Evolutionary conservation across 2,329 filamentous ascomycete genomes (phyloP).

Genomic region (Exophiala aquamarina): DNA sequence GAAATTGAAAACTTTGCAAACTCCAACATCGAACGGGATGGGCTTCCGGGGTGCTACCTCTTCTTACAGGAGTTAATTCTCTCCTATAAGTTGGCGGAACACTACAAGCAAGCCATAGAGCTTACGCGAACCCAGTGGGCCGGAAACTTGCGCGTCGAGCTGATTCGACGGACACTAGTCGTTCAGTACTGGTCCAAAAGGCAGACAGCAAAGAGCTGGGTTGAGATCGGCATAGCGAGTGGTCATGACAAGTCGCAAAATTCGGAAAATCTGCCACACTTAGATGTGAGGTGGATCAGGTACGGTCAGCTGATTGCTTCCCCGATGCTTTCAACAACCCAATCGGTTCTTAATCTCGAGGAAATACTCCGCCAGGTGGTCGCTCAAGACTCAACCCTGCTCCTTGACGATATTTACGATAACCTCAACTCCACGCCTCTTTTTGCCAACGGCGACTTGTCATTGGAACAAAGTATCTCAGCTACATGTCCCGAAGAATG

Average conservation of each 20-base stretch:
- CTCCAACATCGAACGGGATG: slow-evolving; percentile 65
- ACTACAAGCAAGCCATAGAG: slow-evolving; percentile 73
- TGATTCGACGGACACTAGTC: slow-evolving; percentile 75
- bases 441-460: slow-evolving; percentile 61
- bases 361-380: slow-evolving; percentile 71
- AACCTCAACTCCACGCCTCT: slow-evolving; percentile 61
- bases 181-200: slow-evolving; percentile 87
- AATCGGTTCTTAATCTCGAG: slow-evolving; percentile 70
- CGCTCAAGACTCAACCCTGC: slow-evolving; percentile 70
- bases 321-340: slow-evolving; percentile 66
- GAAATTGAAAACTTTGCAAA: slow-evolving; percentile 74
- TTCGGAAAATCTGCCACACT: slow-evolving; percentile 20
- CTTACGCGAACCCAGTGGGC: slow-evolving; percentile 73
- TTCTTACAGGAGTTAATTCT: slow-evolving; percentile 85
- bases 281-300: slow-evolving; percentile 73
- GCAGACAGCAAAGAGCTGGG: slow-evolving; percentile 77
- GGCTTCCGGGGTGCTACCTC: slow-evolving; percentile 77
- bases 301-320: slow-evolving; percentile 74
- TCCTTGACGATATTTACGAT: slow-evolving; percentile 66
- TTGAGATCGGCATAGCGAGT: slow-evolving; percentile 79
- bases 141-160: slow-evolving; percentile 73
- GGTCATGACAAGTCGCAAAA: slow-evolving; percentile 42
- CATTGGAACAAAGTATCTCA: slow-evolving; percentile 59
- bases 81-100: slow-evolving; percentile 84
- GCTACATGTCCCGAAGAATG: slow-evolving; percentile 65